Evolutionary conservation across 148 eudicot genomes (phyloP), one percentile per base, ranked within the genome.

Genomic region (Polygonum aviculare): DNA sequence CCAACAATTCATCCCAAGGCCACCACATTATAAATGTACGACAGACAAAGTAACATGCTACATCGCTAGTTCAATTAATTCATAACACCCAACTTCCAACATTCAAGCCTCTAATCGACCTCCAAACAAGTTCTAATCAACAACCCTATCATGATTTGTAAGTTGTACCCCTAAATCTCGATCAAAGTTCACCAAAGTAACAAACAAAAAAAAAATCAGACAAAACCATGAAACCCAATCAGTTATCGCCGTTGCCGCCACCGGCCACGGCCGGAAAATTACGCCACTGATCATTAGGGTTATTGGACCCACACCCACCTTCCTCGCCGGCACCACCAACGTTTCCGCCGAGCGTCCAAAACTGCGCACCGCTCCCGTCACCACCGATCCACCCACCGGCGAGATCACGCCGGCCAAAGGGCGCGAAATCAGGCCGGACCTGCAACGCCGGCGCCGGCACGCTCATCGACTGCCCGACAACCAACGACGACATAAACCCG

Each of bases 291-390:
- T 67, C 31, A 26, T 1, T 12, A 4, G 38, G 69, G 69, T 33
- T n/a, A n/a, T n/a, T 62, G 11, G 69, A 33, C 11, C 69, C 63
- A 57, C 63, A 57, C 7, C 33, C 47, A 7, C 10, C 63, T 57
- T 22, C n/a, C 18, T 31, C 18, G 18, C 7, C 72, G 10, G n/a
- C 45, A 6, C 72, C 69, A 33, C 38, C 69, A 1, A 8, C 62
- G 62, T 12, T 6, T 19, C 71, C 71, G 2, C 72, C 72, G 21
- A 67, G 44, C 44, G 72, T 67, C 72, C 72, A 67, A 67, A 67
- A 67, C 16, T 67, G 72, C 36, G 72, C 72, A 9, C 72, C 44
- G 18, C 21, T 67, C 21, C 1, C 44, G 33, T 63, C 39, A 4
- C 39, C 39, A 3, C 69, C 69, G 7, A 7, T 18, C 72, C 72